These are phyloP conservation scores for Nakaseomyces nivariensis DNA, from an alignment of 1,139 yeast species.

Conservation along the genomic window DNA sequence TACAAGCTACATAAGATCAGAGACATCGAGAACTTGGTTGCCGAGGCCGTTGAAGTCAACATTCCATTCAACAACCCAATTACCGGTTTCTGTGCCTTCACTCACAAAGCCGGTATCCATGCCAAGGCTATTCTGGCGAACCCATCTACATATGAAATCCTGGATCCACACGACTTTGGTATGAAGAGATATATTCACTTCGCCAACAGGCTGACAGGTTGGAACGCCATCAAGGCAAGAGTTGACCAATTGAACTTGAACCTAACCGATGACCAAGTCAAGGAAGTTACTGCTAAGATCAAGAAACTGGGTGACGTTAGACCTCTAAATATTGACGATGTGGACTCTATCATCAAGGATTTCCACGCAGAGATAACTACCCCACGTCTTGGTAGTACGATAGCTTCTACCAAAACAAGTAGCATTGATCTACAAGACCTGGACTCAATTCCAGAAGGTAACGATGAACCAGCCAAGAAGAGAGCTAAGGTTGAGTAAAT, in stretches of 20 bases:
- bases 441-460: constrained; percentile 4
- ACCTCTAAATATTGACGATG: constrained; percentile 91
- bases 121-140: constrained; percentile 98
- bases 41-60: constrained; percentile 94
- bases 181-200: constrained; percentile 91
- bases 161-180: constrained; percentile 92
- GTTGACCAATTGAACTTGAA: constrained; percentile 92
- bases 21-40: constrained; percentile 91
- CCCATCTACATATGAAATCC: constrained; percentile 94
- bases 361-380: constrained; percentile 63
- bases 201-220: constrained; percentile 95
- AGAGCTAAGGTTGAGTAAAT: constrained; percentile 5
- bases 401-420: constrained; percentile 1
- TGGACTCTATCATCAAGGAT: constrained; percentile 91
- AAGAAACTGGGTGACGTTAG: constrained; percentile 92
- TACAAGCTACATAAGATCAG: constrained; percentile 93
- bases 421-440: constrained; percentile 2
- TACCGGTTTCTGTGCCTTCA: constrained; percentile 98
- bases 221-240: constrained; percentile 98
- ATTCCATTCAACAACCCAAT: constrained; percentile 98
- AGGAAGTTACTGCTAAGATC: constrained; percentile 89
- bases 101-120: constrained; percentile 99
- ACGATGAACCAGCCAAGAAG: constrained; percentile 8
- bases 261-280: constrained; percentile 84
- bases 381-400: constrained; percentile 24